Evolutionary conservation across 805 yeast species (phyloP), one percentile per base, ranked within the genome.

Genomic region (Nakazawaea ishiwadae): DNA sequence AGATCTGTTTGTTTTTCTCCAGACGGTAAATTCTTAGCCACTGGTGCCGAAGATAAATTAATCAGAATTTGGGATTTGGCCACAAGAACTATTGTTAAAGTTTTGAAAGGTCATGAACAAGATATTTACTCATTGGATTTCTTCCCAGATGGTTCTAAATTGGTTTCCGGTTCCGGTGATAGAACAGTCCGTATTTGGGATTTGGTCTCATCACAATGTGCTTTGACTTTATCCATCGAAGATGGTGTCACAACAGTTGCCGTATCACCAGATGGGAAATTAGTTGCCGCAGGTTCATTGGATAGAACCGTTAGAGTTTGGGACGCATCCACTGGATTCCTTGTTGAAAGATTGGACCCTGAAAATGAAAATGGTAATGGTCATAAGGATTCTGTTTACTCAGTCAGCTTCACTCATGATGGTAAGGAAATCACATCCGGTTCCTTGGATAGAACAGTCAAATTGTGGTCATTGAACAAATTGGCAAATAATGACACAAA

Each of bases 181-280:
- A 79, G 96, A 55, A 88, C 96, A 14, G 97, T 91, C 27, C 77
- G 96, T 60, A 84, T 93, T 56, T 91, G 99, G 99, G 96, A 91
- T 63, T 75, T 90, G 58, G 79, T 85, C 52, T 76, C 88, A 30
- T 93, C 96, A 18, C 89, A 86, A 66, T 87, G 96, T 61, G 80
- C 89, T 17, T 72, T 89, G 56, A 89, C 96, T 35, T 71, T 91
- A 50, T 78, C 89, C 14, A 90, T 91, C 54, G 97, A 91, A 65
- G 98, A 91, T 61, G 99, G 99, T 52, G 98, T 91, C 40, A 91
- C 99, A 42, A 91, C 99, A 0, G 97, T 91, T 35, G 96, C 97
- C 16, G 91, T 91, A 31, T 86, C 96, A 7, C 97, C 97, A 37
- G 95, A 91, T 62, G 96, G 97, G 30, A 79, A 82, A 52, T 77